Evolutionary conservation across 306 rosid species (phyloP), one percentile per base, ranked within the genome.

Genomic region (Mucuna pruriens): DNA sequence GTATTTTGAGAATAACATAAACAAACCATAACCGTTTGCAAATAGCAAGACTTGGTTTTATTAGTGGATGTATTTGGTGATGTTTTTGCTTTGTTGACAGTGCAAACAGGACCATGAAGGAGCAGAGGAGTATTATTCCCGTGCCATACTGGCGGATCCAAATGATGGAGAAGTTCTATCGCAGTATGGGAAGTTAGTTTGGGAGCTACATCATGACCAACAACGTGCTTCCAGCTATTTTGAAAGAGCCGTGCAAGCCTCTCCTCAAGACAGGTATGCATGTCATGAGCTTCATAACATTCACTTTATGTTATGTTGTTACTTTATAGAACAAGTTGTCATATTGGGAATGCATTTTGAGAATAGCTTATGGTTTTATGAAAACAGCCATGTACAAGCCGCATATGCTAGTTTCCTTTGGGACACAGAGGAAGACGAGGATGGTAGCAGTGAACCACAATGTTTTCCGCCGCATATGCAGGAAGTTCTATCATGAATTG

Each of bases 331-430:
- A 8, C 33, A 4, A 20, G 6, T n/a, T n/a, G 22, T 76, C 16
- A n/a, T 48, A 15, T n/a, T 61, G 82, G 62, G 15, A 45, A 63
- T 26, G 11, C 17, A 29, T 10, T 83, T 52, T 72, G 38, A 84
- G 38, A 46, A 46, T 34, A 7, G 62, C 17, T 68, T 65, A 20
- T 66, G 58, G 45, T 69, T 74, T 89, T 46, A 49, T 82, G 82
- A 40, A 70, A 68, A 17, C 97, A 95, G 99, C 81, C 85, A 90
- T 75, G 97, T 93, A 64, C 96, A 93, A 3, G 99, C 98, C 0
- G 92, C 96, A 33, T 90, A 95, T 71, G 99, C 99, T 25, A 76
- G 86, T 57, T 95, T 95, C 80, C 96, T 95, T 29, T 95, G 98
- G 99, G 90, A 92, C 66, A 74, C 87, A 3, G 98, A 93, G 85